Conservation (phyloP, 139 green algal genomes). For the Trebouxia sp. region DNA sequence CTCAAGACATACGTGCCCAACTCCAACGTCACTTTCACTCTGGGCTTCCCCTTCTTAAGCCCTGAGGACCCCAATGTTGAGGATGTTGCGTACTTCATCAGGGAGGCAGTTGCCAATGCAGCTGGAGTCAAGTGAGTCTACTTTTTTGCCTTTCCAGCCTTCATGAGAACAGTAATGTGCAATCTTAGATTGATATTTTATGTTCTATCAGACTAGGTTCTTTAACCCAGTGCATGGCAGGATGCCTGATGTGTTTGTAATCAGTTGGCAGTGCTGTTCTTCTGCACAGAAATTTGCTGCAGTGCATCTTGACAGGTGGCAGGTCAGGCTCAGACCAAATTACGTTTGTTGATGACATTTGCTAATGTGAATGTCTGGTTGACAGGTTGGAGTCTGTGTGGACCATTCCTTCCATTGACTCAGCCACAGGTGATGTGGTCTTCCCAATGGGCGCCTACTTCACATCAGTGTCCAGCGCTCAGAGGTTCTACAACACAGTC, state of each 20-base stretch:
- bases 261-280: no score
- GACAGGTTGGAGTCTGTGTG: slow-evolving; percentile 2
- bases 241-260: no score
- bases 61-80: slow-evolving; percentile 6
- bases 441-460: slow-evolving; percentile 3
- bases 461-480: not conserved
- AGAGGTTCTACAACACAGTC: slow-evolving; percentile 6
- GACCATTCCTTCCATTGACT: not conserved
- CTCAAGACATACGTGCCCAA: not conserved
- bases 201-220: no score
- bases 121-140: not conserved
- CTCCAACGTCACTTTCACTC: slow-evolving; percentile 22
- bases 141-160: not conserved
- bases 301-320: no score
- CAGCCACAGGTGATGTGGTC: not conserved
- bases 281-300: no score
- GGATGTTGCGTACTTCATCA: slow-evolving; percentile 12
- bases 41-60: not conserved
- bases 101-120: slow-evolving; percentile 24
- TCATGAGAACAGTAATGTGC: not conserved
- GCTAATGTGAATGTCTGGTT: no score
- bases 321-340: no score
- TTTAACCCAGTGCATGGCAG: no score
- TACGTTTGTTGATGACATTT: no score
- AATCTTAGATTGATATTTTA: no score